Conservation (phyloP, 257 asterid species). For the Penstemon davidsonii region DNA sequence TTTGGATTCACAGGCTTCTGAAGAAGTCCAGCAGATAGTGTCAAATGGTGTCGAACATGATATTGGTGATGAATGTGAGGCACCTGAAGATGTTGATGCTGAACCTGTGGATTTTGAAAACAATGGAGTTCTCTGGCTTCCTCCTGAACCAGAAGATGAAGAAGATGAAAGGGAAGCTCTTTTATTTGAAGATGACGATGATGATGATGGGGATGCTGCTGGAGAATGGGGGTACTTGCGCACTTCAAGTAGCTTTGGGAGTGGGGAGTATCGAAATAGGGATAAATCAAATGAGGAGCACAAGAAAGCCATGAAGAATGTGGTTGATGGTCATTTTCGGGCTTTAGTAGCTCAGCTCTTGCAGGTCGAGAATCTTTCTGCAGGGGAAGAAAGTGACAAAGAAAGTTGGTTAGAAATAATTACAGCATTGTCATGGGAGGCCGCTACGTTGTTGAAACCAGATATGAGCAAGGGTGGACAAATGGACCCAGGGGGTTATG, state of each 20-base stretch:
- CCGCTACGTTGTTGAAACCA: conserved; percentile 84
- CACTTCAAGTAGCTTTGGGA: conserved; percentile 71
- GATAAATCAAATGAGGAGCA: conserved; percentile 91
- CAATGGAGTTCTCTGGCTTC: conserved; percentile 92
- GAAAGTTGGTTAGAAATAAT: conserved; percentile 94
- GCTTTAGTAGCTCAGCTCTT: conserved; percentile 90
- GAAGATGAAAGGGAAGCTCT: conserved; percentile 82
- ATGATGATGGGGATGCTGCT: conserved; percentile 69
- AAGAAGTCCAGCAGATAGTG: conserved; percentile 52
- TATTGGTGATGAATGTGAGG: conserved; percentile 69
- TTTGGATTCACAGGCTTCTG: conserved; percentile 50
- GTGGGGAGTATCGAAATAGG: conserved; percentile 76
- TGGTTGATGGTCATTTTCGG: conserved; percentile 91
- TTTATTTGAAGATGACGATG: conserved; percentile 70
- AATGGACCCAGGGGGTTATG: conserved; percentile 97
- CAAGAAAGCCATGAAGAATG: conserved; percentile 72
- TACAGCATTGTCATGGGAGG: conserved; percentile 93
- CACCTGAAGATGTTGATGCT: conserved; percentile 60
- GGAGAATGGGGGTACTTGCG: conserved; percentile 86
- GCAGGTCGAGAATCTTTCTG: conserved; percentile 83
- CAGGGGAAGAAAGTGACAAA: conserved; percentile 67
- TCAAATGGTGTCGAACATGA: conserved; percentile 51
- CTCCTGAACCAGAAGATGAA: conserved; percentile 97
- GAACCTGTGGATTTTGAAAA: conserved; percentile 91
- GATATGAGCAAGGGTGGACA: conserved; percentile 92